phyloP scores from a whole-genome alignment of 768 basidiomycete species.

The Tylopilus intermedius region DNA sequence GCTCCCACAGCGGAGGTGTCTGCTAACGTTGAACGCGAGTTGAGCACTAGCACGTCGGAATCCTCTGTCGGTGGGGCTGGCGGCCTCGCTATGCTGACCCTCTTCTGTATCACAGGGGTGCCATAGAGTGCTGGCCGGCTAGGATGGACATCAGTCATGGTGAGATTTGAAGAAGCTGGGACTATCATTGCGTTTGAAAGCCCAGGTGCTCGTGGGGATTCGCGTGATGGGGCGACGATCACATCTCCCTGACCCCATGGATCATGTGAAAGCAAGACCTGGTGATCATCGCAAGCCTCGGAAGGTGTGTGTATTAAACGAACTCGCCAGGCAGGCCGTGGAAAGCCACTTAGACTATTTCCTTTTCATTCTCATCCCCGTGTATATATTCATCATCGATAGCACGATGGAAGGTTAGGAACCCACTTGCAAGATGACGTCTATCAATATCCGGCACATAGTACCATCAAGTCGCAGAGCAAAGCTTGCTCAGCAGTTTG shows the following conservation, averaged over 20 bases:
- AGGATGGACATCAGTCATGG: neutral
- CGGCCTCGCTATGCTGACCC: constrained; percentile 12
- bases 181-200: neutral
- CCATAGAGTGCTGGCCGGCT: constrained; percentile 7
- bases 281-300: neutral
- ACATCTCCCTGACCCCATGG: neutral
- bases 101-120: constrained; percentile 6
- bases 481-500: too few species aligned
- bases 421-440: too few species aligned
- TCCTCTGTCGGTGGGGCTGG: constrained; percentile 12
- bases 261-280: neutral
- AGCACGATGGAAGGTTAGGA: too few species aligned
- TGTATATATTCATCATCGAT: too few species aligned
- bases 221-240: neutral
- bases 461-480: too few species aligned
- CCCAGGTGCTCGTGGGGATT: neutral
- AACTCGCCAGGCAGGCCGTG: neutral
- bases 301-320: neutral
- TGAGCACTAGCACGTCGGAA: constrained; percentile 20
- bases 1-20: neutral
- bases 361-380: neutral
- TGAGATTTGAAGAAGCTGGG: neutral
- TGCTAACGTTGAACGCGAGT: constrained; percentile 11
- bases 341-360: neutral
- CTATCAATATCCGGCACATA: too few species aligned